Evolutionary conservation across 495 filamentous ascomycete species (phyloP).

Genomic region (Chaetomium tenue): DNA sequence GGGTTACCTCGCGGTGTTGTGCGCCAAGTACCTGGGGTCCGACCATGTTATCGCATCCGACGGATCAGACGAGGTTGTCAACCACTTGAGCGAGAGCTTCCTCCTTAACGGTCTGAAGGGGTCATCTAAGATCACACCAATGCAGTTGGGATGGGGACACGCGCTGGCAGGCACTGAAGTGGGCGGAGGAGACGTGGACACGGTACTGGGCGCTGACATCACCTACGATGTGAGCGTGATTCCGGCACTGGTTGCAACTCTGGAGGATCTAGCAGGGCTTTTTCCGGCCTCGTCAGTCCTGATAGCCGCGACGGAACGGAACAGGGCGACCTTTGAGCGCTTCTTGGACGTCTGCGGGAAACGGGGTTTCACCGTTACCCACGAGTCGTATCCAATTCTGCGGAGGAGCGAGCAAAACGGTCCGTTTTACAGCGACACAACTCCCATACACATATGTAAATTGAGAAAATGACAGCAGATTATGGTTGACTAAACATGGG

Average conservation of each 20-base stretch:
- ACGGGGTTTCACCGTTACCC: constrained; percentile 35
- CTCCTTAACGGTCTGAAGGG: constrained; percentile 62
- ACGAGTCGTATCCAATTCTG: constrained; percentile 39
- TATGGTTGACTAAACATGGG: neutral
- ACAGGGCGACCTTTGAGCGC: constrained; percentile 44
- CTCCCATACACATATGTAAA: constrained; percentile 45
- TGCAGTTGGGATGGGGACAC: constrained; percentile 62
- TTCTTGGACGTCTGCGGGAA: constrained; percentile 42
- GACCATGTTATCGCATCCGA: constrained; percentile 71
- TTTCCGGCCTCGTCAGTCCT: constrained; percentile 42
- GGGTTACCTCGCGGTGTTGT: constrained; percentile 79
- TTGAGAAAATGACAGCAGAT: constrained; percentile 21
- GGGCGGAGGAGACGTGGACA: constrained; percentile 47
- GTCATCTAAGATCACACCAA: constrained; percentile 42
- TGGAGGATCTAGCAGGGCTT: constrained; percentile 42
- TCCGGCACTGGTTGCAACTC: constrained; percentile 46
- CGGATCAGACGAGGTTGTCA: constrained; percentile 70
- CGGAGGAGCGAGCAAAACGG: constrained; percentile 41
- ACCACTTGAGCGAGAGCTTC: constrained; percentile 64
- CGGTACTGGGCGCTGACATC: constrained; percentile 53
- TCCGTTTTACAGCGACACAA: constrained; percentile 49
- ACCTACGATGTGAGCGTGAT: constrained; percentile 51
- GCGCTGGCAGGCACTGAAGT: constrained; percentile 49
- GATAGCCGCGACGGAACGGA: constrained; percentile 51
- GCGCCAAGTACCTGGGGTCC: constrained; percentile 68